Conservation (phyloP, 352 stramenopile genomes). For the Phytophthora ohioensis region DNA sequence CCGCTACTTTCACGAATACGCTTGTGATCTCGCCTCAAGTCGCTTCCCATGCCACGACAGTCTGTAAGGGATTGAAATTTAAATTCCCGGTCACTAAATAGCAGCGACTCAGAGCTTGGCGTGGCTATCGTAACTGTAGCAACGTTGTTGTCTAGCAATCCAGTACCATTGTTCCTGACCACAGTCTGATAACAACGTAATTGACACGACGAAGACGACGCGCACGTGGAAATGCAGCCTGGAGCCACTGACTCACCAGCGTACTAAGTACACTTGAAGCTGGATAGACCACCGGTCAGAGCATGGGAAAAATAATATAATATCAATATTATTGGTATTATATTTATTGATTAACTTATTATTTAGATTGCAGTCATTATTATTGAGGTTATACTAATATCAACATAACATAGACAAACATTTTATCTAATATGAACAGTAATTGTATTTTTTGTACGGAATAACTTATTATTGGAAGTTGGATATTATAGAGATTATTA, state of each 20-base stretch:
- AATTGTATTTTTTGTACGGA: too few relatives aligned
- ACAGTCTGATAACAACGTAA: slow-evolving; percentile 1
- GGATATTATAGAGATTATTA: too few relatives aligned
- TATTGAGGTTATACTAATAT: not conserved
- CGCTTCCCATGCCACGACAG: slow-evolving; percentile 7
- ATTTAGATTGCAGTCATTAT: too few relatives aligned
- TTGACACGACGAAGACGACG: not conserved
- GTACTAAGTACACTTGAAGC: not conserved
- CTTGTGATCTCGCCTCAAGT: slow-evolving; percentile 1
- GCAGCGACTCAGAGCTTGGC: not conserved
- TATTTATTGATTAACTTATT: too few relatives aligned
- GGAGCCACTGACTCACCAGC: not conserved
- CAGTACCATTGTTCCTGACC: not conserved
- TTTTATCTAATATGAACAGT: too few relatives aligned
- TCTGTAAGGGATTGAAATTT: not conserved
- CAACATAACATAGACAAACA: too few relatives aligned
- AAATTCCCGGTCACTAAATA: not conserved
- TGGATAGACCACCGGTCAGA: not conserved
- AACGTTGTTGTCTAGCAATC: not conserved
- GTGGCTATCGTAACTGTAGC: not conserved
- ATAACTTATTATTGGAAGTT: too few relatives aligned
- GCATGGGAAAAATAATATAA: too few relatives aligned
- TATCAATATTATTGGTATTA: too few relatives aligned
- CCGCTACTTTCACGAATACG: slow-evolving; percentile 7
- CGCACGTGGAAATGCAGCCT: slow-evolving; percentile 4